These are phyloP conservation scores for Helotiales sp. DNA, from an alignment of 2,329 filamentous ascomycete species.

Conservation along the genomic window DNA sequence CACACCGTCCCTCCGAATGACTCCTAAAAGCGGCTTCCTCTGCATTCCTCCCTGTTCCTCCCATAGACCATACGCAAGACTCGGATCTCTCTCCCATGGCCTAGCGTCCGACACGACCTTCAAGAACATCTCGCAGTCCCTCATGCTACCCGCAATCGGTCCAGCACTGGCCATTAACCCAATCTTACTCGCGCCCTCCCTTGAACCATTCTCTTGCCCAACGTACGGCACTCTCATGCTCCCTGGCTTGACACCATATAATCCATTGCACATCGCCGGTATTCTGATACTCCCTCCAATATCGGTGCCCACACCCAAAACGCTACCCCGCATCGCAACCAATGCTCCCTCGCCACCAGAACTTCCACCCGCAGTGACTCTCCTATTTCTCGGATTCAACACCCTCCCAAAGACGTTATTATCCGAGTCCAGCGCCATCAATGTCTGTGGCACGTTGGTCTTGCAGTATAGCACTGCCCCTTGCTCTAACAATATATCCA, in stretches of 20 bases:
- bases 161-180: conserved; percentile 49
- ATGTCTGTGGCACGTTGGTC: conserved; percentile 65
- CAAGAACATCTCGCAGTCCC: conserved; percentile 49
- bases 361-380: conserved; percentile 60
- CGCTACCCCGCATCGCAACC: conserved; percentile 54
- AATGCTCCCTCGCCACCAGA: conserved; percentile 65
- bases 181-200: conserved; percentile 51
- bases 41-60: conserved; percentile 29
- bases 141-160: conserved; percentile 47
- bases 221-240: conserved; percentile 42
- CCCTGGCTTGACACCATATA: conserved; percentile 52
- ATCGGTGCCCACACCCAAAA: conserved; percentile 62
- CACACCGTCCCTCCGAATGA: conserved; percentile 50
- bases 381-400: conserved; percentile 60
- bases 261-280: conserved; percentile 49
- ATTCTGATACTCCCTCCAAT: conserved; percentile 49
- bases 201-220: conserved; percentile 45
- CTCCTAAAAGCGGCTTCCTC: conserved; percentile 42
- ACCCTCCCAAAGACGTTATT: conserved; percentile 64
- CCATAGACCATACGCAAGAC: conserved; percentile 45
- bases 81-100: conserved; percentile 48
- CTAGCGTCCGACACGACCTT: conserved; percentile 51
- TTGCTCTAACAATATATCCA: conserved; percentile 55
- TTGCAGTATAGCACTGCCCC: conserved; percentile 71
- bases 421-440: conserved; percentile 54